Conservation (phyloP, 768 basidiomycete genomes). For the Antrodiella citrinella region DNA sequence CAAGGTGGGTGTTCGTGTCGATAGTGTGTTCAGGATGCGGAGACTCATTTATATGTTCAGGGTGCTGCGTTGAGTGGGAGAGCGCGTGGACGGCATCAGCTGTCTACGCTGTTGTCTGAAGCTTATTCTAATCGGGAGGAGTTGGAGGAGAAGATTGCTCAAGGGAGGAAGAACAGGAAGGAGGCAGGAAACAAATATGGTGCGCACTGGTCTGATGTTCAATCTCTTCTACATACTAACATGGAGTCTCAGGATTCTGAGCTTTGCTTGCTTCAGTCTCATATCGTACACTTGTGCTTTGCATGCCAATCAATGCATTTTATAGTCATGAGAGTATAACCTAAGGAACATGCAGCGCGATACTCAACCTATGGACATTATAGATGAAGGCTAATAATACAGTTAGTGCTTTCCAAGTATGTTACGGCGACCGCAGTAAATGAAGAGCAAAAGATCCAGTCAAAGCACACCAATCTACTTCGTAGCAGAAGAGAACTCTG, state of each 20-base stretch:
- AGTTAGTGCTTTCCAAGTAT: conserved; percentile 5
- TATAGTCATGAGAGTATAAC: conserved; percentile 2
- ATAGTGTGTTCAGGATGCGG: background rate
- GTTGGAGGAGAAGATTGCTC: conserved; percentile 77
- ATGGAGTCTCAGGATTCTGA: conserved; percentile 11
- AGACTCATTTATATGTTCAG: conserved; percentile 24
- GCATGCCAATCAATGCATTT: background rate
- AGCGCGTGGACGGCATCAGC: conserved; percentile 68
- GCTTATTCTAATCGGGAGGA: conserved; percentile 80
- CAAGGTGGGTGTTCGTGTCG: conserved; percentile 45
- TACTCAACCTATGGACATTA: conserved; percentile 5
- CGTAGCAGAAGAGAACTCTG: conserved; percentile 43
- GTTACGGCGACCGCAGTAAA: conserved; percentile 3
- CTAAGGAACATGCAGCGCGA: background rate
- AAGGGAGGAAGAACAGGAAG: conserved; percentile 76
- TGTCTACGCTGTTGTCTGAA: conserved; percentile 73
- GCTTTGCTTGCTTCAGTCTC: conserved; percentile 2
- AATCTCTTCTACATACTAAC: background rate
- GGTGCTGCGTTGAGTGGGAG: conserved; percentile 64
- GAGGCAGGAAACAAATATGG: conserved; percentile 92
- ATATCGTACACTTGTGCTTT: no score
- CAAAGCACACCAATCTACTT: conserved; percentile 14
- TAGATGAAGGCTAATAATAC: conserved; percentile 16
- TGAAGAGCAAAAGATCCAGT: conserved; percentile 1
- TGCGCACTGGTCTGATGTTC: conserved; percentile 22